Base-by-base conservation (phyloP, 352 stramenopile genomes). In the Pythium rhizo-oryzae region DNA sequence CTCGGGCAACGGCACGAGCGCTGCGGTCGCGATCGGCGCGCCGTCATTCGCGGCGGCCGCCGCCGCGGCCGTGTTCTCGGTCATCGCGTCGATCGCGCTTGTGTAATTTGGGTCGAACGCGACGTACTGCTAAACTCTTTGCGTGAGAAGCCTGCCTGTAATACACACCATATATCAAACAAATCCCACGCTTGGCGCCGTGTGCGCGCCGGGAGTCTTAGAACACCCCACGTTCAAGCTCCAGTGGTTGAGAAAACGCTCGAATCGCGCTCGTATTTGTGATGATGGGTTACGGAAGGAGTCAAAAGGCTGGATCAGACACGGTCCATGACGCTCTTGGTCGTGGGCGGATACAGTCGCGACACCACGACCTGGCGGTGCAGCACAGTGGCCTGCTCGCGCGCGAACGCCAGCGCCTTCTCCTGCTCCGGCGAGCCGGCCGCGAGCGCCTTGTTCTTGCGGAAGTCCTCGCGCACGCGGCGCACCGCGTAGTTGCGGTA, bases 401-500 rank as follows among this genome's bases (percentile, higher is more conserved):
- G 69, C 28, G 72, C 85, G 30, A 76, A 65, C 24, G 49, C 72
- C 2, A 93, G 64, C 37, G 76, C 77, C 67, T 83, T 53, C 65
- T 90, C 41, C 65, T 89, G 82, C 56, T 90, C 85, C 1, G 66
- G 51, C 44, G 80, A 85, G 44, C 74, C 84, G 5, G 58, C 25
- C 33, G 75, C 28, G 4, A 93, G 72, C 15, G 61, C 50, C 66
- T 81, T 84, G 68, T 91, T 81, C 76, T 85, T 86, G 70, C 70
- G 85, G 65, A 93, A 93, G n/a, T 91, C 82, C 51, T 90, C 80
- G 62, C 84, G 85, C 57, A 93, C 71, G 65, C 85, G 85, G 43
- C 82, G 81, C 43, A 76, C 60, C 30, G 81, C 78, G 70, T 93
- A 93, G 60, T 74, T 76, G 56, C 85, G 81, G 77, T 82, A 91